phyloP scores from a whole-genome alignment of 2,329 filamentous ascomycete genomes.

The Fusarium albidum region DNA sequence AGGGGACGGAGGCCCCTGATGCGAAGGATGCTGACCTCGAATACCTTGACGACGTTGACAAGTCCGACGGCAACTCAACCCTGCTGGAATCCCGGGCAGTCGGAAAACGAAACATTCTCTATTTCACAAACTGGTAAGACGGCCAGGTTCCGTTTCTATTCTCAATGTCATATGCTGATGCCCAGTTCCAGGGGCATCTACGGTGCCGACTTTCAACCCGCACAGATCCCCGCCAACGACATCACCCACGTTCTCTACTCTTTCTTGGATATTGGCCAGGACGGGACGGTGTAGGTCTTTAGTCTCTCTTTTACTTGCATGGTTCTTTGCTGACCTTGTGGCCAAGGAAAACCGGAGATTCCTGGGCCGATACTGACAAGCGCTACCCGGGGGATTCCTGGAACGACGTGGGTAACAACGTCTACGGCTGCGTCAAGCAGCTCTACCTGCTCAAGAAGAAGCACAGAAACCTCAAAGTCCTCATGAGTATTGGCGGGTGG shows the following conservation, averaged over 20 bases:
- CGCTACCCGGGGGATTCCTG: constrained; percentile 72
- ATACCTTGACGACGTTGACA: background rate
- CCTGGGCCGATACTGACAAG: constrained; percentile 65
- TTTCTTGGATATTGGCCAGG: constrained; percentile 55
- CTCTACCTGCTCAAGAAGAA: constrained; percentile 78
- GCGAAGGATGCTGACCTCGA: background rate
- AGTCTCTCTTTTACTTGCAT: rapidly evolving
- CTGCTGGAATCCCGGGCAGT: constrained; percentile 24
- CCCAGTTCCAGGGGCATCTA: constrained; percentile 70
- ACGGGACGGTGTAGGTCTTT: constrained; percentile 57
- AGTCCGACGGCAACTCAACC: constrained; percentile 12
- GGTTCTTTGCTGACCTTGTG: background rate
- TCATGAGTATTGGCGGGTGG: constrained; percentile 87
- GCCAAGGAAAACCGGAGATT: constrained; percentile 41
- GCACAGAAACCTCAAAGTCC: constrained; percentile 78
- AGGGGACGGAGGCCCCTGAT: constrained; percentile 3
- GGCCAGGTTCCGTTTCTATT: background rate
- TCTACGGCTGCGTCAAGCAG: constrained; percentile 81
- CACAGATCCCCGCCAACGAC: constrained; percentile 71
- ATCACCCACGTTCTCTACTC: constrained; percentile 78
- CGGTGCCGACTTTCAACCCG: constrained; percentile 74
- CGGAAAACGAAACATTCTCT: constrained; percentile 52
- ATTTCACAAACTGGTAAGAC: constrained; percentile 63
- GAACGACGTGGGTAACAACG: constrained; percentile 67
- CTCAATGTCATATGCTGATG: constrained; percentile 2